A percentile compares a stretch with the other conserved stretches of the same genome.
These are phyloP conservation scores for Ajuga reptans DNA, from an alignment of 305 asterid genomes.

Conservation along the genomic window DNA sequence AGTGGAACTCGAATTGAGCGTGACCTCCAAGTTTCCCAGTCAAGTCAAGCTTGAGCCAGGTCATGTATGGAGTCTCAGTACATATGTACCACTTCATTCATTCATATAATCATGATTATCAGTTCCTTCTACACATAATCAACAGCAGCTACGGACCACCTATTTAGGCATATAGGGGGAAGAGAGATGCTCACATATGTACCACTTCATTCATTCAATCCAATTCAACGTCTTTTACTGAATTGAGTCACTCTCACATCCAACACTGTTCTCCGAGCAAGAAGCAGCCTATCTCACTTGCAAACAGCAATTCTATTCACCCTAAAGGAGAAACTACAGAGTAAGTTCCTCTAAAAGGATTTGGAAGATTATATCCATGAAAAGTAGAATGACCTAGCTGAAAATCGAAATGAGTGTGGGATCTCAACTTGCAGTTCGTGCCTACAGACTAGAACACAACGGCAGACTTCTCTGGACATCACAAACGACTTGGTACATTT, in stretches of 20 bases:
- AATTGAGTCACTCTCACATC: not conserved
- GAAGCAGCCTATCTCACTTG: not conserved
- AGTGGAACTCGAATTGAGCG: not conserved
- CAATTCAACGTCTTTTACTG: not conserved
- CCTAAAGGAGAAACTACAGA: not conserved
- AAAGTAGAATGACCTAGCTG: not conserved
- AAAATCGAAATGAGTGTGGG: not conserved
- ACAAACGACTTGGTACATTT: not conserved
- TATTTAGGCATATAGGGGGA: not conserved
- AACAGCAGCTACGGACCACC: not conserved
- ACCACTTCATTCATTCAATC: not conserved
- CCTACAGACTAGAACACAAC: not conserved
- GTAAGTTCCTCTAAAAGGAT: not conserved
- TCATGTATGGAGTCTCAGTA: not conserved
- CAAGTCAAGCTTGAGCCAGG: not conserved
- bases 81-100: no score
- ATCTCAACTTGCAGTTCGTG: not conserved
- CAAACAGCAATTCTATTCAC: not conserved
- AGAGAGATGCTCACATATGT: not conserved
- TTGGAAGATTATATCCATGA: not conserved
- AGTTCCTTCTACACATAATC: not conserved
- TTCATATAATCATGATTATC: slow-evolving; percentile 2
- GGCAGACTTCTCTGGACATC: not conserved
- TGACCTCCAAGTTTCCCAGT: not conserved
- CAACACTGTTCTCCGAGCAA: not conserved